Evolutionary conservation across 768 basidiomycete species (phyloP).

Genomic region (Tulasnella sp.): DNA sequence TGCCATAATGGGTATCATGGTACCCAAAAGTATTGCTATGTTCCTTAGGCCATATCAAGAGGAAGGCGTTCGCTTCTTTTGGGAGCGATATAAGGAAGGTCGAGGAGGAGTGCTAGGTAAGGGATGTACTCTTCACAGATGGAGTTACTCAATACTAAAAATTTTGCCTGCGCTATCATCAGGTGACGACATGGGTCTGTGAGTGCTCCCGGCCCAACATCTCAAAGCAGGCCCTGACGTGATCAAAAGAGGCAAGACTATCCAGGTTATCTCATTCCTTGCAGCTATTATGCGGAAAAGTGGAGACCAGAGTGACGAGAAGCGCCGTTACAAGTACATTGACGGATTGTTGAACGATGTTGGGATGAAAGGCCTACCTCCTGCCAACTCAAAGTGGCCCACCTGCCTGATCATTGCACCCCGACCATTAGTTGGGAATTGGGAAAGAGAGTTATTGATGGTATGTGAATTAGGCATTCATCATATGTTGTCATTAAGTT

Average conservation of each 20-base stretch:
- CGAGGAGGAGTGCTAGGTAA: constrained; percentile 68
- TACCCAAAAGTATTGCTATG: constrained; percentile 48
- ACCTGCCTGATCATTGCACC: constrained; percentile 84
- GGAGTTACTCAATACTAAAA: neutral
- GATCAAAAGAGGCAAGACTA: constrained; percentile 61
- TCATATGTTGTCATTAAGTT: constrained; percentile 2
- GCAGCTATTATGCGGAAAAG: constrained; percentile 84
- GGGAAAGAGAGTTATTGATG: constrained; percentile 78
- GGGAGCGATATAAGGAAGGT: constrained; percentile 48
- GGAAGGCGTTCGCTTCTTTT: constrained; percentile 75
- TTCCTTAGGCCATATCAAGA: constrained; percentile 86
- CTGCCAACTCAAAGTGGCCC: constrained; percentile 62
- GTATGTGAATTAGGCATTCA: constrained; percentile 30
- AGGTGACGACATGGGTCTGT: constrained; percentile 83
- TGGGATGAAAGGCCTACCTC: constrained; percentile 37
- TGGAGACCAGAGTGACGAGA: constrained; percentile 49
- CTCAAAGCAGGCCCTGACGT: too few species aligned
- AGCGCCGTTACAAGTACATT: constrained; percentile 55
- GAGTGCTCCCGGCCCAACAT: too few species aligned
- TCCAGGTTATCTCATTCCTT: constrained; percentile 81
- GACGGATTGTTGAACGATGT: constrained; percentile 32
- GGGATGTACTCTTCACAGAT: neutral
- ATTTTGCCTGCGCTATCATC: neutral
- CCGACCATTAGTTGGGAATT: constrained; percentile 69
- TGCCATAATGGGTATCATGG: neutral